Evolutionary conservation across 1,284 basidiomycete genomes (phyloP).

Genomic region (Austroboletus olivaceoglutinosus): DNA sequence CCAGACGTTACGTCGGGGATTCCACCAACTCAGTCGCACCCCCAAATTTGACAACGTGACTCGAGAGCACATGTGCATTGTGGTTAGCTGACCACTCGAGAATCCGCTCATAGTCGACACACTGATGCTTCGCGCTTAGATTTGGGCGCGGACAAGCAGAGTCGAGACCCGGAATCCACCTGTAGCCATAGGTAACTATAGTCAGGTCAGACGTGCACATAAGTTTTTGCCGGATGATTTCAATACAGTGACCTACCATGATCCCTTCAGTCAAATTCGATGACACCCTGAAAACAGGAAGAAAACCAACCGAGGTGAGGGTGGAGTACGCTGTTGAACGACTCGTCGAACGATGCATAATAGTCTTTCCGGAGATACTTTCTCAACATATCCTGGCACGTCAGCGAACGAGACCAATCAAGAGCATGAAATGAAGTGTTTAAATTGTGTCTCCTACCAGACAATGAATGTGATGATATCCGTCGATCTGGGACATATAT

Average conservation of each 20-base stretch:
- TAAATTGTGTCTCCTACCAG: not conserved
- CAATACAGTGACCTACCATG: not conserved
- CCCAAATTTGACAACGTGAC: not conserved
- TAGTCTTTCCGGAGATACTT: not conserved
- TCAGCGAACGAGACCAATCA: not conserved
- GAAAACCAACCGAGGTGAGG: not conserved
- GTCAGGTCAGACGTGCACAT: slow-evolving; percentile 4
- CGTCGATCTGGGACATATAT: slow-evolving; percentile 5
- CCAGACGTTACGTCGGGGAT: not conserved
- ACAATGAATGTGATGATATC: slow-evolving; percentile 3
- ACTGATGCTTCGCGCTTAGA: not conserved
- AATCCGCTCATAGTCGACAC: slow-evolving; percentile 1
- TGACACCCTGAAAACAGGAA: not conserved
- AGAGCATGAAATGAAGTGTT: not conserved
- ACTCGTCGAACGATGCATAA: not conserved
- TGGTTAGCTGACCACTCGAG: not conserved
- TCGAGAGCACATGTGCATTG: not conserved
- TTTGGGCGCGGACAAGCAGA: not conserved
- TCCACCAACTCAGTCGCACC: not conserved
- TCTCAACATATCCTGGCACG: not conserved
- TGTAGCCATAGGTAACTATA: not conserved
- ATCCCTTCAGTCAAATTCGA: not conserved
- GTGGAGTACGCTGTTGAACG: not conserved
- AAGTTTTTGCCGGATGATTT: not conserved
- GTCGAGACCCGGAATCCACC: not conserved